These are phyloP conservation scores for Plasmopara halstedii DNA, from an alignment of 352 stramenopile genomes.

Conservation along the genomic window DNA sequence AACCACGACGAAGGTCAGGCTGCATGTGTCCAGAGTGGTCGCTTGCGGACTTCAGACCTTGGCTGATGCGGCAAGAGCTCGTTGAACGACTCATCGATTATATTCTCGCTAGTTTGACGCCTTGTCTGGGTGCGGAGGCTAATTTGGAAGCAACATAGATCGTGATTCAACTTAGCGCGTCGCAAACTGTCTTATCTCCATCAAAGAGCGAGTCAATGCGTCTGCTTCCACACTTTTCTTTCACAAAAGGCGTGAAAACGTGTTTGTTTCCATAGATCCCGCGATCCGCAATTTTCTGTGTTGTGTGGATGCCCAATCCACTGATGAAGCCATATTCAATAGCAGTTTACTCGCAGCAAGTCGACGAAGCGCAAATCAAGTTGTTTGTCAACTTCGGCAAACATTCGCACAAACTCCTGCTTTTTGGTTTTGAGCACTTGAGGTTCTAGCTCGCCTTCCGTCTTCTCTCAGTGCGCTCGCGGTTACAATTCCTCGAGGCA, in stretches of 20 bases:
- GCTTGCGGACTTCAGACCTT: not conserved
- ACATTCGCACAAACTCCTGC: slow-evolving; percentile 2
- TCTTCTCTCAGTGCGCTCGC: slow-evolving; percentile 2
- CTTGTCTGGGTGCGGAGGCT: not conserved
- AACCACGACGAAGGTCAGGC: not conserved
- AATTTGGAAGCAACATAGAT: not conserved
- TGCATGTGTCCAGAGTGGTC: not conserved
- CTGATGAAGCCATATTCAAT: slow-evolving; percentile 5
- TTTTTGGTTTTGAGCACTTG: slow-evolving; percentile 2
- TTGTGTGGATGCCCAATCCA: not conserved
- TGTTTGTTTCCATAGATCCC: not conserved
- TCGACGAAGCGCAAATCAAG: not conserved
- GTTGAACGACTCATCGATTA: not conserved
- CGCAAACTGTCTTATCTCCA: not conserved
- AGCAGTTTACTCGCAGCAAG: not conserved
- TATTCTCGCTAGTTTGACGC: not conserved
- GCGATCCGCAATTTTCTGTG: not conserved
- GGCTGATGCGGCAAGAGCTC: not conserved
- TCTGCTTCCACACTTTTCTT: not conserved
- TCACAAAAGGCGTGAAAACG: not conserved
- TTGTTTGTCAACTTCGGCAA: not conserved
- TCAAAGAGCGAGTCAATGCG: not conserved
- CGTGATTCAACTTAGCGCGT: not conserved
- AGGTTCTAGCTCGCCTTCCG: not conserved
- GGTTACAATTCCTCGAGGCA: slow-evolving; percentile 2